Percentiles rank a stretch among this genome's conserved stretches.
Conservation (phyloP, 2,329 filamentous ascomycete species). For the Exserohilum rostratum region DNA sequence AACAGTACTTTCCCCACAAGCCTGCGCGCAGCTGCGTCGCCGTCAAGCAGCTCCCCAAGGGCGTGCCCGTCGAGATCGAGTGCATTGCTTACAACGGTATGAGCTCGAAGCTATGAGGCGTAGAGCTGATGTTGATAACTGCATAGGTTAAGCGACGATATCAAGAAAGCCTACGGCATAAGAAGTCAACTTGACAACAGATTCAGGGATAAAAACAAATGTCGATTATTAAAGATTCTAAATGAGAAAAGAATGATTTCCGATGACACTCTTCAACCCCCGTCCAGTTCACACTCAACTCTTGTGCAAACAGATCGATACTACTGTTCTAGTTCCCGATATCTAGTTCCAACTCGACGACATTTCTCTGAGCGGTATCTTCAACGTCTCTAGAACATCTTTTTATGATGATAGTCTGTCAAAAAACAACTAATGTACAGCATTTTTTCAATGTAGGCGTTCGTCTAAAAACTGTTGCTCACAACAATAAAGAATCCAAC, state of each 20-base stretch:
- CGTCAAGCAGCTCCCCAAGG: constrained; percentile 86
- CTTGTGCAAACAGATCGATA: no score
- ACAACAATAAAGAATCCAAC: not conserved
- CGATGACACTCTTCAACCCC: not conserved
- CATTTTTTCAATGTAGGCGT: no score
- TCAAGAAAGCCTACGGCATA: not conserved
- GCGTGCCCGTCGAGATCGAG: constrained; percentile 88
- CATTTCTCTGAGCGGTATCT: no score
- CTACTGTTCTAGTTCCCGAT: no score
- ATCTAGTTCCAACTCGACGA: no score
- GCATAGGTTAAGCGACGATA: constrained; percentile 17
- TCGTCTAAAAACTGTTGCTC: no score
- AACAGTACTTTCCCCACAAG: constrained; percentile 81
- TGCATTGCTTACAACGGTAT: constrained; percentile 68
- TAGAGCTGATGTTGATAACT: constrained; percentile 13
- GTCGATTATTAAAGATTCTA: no score
- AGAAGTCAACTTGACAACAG: no score
- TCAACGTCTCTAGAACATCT: no score
- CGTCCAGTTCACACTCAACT: not conserved
- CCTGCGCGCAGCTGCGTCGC: constrained; percentile 89
- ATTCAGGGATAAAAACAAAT: not conserved
- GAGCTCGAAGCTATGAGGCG: constrained; percentile 28
- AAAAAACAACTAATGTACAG: no score
- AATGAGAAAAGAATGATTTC: not conserved
- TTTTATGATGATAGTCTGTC: no score